Base-by-base conservation (phyloP, 257 asterid genomes). In the Plantago elongata region DNA sequence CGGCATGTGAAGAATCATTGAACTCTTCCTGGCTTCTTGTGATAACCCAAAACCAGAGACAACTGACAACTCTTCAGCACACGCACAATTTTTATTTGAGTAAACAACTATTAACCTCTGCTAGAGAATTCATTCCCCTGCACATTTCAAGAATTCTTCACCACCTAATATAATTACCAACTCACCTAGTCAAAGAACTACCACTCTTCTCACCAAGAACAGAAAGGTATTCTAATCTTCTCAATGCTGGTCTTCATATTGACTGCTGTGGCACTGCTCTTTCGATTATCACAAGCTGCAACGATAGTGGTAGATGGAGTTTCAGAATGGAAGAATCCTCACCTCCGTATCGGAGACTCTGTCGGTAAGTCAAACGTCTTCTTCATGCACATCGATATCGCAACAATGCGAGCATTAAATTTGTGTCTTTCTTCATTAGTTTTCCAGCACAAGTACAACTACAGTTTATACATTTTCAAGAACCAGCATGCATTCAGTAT, bases 381-480 rank as follows among this genome's bases (percentile, higher is more conserved):
- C 50, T 13, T 13, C 63, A 64, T 37, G 11, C 47, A 3, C 54
- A 14, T 12, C 5, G 34, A 7, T 56, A 0, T 12, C 5, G 1
- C 2, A 1, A 13, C 43, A 43, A 45, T 47, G 47, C 17, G 5
- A 11, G 37, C 13, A 34, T n/a, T 37, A 7, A 13, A 57, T 38
- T 57, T 57, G 18, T n/a, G 45, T 57, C 30, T 40, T 7, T 40
- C 13, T 57, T 60, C 8, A 10, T 45, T 45, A 60, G 64, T 60
- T 18, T 60, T 60, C 72, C 84, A 79, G 89, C 89, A 80, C 68
- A 86, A 87, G 66, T 63, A 77, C 72, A 72, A 81, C 62, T 82
- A 78, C 85, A 82, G 69, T 44, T 83, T 92, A 79, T 92, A 76
- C 91, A 84, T 92, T 80, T 92, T 92, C 95, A 62, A 82, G 96